phyloP scores from a whole-genome alignment of 2,329 filamentous ascomycete species.

The Dactylonectria estremocensis region DNA sequence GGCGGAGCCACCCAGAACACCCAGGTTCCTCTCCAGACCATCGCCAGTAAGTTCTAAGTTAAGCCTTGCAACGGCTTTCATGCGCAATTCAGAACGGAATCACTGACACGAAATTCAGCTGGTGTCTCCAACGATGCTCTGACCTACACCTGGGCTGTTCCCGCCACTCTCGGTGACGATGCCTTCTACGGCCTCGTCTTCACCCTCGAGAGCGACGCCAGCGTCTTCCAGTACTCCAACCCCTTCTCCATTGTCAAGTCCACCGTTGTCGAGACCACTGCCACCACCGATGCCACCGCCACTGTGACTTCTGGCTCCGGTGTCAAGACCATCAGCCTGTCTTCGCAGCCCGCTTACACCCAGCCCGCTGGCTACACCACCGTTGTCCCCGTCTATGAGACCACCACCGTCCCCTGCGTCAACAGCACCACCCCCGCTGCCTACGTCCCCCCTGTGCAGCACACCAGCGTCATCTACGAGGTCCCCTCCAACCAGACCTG shows the following conservation, averaged over 20 bases:
- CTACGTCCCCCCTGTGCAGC: constrained; percentile 6
- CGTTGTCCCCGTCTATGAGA: constrained; percentile 38
- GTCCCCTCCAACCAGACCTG: constrained; percentile 20
- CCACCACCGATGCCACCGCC: constrained; percentile 44
- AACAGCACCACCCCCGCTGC: constrained; percentile 27
- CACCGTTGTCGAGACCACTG: constrained; percentile 39
- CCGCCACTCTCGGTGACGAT: constrained; percentile 59
- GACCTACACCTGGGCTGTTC: constrained; percentile 67
- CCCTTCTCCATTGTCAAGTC: constrained; percentile 68
- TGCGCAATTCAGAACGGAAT: not conserved
- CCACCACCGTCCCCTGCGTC: constrained; percentile 45
- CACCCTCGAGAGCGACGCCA: constrained; percentile 62
- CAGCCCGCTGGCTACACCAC: constrained; percentile 43
- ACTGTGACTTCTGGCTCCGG: constrained; percentile 49
- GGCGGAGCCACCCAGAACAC: constrained; percentile 63
- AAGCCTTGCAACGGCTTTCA: not conserved
- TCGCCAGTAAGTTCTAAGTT: constrained; percentile 66
- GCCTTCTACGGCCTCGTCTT: constrained; percentile 73
- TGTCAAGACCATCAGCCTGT: constrained; percentile 51
- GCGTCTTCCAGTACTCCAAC: constrained; percentile 74
- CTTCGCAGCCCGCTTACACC: constrained; percentile 29
- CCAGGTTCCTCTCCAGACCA: constrained; percentile 58
- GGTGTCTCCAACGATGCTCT: constrained; percentile 62
- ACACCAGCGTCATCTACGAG: constrained; percentile 36
- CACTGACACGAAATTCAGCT: constrained; percentile 52